Conservation (phyloP, 1,284 basidiomycete species). For the Marasmius sp. region DNA sequence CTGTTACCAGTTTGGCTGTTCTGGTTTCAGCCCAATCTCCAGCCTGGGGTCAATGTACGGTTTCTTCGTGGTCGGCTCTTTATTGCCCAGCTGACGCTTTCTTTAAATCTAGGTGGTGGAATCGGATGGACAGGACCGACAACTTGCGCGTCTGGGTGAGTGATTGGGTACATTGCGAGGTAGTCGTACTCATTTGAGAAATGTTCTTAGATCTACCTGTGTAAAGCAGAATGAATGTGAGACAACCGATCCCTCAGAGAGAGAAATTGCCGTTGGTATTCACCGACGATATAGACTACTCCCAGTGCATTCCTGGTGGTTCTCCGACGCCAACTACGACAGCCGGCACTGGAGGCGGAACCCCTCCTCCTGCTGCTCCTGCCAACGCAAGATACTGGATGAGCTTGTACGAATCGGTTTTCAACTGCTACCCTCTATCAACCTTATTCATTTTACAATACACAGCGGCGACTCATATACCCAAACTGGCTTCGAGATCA, state of each 20-base stretch:
- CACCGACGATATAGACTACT: not conserved
- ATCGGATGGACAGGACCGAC: slow-evolving; percentile 40
- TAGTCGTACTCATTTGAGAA: not conserved
- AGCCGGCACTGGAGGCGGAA: slow-evolving; percentile 18
- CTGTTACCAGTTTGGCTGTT: not conserved
- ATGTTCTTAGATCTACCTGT: slow-evolving; percentile 19
- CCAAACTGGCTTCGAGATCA: slow-evolving; percentile 49
- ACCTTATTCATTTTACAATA: not conserved
- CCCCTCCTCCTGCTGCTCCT: slow-evolving; percentile 13
- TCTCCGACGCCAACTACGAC: slow-evolving; percentile 17
- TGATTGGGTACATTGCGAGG: not conserved
- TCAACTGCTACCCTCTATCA: not conserved
- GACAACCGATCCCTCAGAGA: not conserved
- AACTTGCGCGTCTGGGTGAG: slow-evolving; percentile 34
- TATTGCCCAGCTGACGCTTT: not conserved
- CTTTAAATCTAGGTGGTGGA: slow-evolving; percentile 30
- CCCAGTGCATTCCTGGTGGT: slow-evolving; percentile 1
- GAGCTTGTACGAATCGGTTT: slow-evolving; percentile 39
- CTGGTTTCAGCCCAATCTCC: not conserved
- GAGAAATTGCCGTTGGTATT: not conserved
- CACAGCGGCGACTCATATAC: slow-evolving; percentile 60
- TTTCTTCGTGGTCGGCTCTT: not conserved
- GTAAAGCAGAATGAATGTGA: not conserved
- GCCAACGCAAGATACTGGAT: slow-evolving; percentile 44
- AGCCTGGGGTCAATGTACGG: slow-evolving; percentile 5